These are phyloP conservation scores for Magnolia changhungtana DNA, from an alignment of 164 flowering plant genomes.

Conservation along the genomic window DNA sequence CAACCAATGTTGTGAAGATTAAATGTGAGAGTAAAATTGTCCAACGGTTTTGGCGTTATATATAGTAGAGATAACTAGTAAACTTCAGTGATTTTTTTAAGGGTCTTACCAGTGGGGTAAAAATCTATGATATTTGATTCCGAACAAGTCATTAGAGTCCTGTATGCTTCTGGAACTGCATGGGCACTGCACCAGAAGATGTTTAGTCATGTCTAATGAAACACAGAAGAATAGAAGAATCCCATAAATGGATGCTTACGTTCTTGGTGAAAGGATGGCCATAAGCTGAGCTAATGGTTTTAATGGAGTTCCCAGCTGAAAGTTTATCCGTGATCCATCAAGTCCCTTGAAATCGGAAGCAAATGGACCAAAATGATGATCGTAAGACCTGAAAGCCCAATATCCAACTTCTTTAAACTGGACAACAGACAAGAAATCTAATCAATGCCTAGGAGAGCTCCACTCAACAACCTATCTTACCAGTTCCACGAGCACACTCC, in stretches of 20 bases:
- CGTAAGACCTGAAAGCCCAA: conserved; percentile 38
- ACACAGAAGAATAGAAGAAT: neutral
- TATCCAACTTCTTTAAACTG: neutral
- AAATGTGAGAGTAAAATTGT: too few species aligned
- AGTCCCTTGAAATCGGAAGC: conserved; percentile 55
- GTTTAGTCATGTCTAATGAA: neutral
- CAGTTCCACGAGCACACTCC: conserved; percentile 59
- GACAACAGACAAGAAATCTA: neutral
- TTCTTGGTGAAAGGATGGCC: conserved; percentile 53
- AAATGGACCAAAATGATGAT: conserved; percentile 50
- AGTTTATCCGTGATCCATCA: conserved; percentile 18
- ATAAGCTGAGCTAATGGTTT: conserved; percentile 56
- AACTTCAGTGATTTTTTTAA: neutral
- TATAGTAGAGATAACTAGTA: neutral
- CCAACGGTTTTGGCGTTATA: too few species aligned
- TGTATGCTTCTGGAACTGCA: conserved; percentile 36
- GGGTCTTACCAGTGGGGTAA: conserved; percentile 33
- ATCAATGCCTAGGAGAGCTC: neutral
- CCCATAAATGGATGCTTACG: conserved; percentile 21
- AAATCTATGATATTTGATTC: conserved; percentile 30
- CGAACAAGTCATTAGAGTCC: conserved; percentile 25
- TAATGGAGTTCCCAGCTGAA: conserved; percentile 42
- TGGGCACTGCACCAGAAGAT: conserved; percentile 20
- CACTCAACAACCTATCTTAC: conserved; percentile 21
- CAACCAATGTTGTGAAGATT: too few species aligned